phyloP scores from a whole-genome alignment of 2,329 filamentous ascomycete genomes.

The Herpotrichia juniperi region DNA sequence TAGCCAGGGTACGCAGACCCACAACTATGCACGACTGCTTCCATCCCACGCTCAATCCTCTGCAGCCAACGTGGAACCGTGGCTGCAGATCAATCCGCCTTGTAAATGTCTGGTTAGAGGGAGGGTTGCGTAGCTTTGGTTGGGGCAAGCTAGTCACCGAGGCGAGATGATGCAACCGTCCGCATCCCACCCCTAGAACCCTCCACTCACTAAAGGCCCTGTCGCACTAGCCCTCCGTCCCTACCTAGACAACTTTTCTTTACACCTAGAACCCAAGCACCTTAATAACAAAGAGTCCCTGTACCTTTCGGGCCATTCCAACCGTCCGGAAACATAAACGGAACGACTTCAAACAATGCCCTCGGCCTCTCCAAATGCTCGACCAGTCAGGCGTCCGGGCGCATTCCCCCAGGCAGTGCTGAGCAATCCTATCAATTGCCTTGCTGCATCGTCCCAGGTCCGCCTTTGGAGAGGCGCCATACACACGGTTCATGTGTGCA shows the following conservation, averaged over 20 bases:
- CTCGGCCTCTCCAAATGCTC: slow-evolving; percentile 13
- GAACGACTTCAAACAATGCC: slow-evolving; percentile 19
- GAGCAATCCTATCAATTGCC: slow-evolving; percentile 12
- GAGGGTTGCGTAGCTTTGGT: neutral
- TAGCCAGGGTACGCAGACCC: slow-evolving; percentile 15
- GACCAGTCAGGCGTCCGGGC: slow-evolving; percentile 19
- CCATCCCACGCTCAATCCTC: slow-evolving; percentile 31
- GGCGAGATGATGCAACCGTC: slow-evolving; percentile 29
- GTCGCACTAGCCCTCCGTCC: slow-evolving; percentile 17
- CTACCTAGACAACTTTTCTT: slow-evolving; percentile 20
- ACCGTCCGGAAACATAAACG: slow-evolving; percentile 19
- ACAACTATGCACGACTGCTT: slow-evolving; percentile 25
- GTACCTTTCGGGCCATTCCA: slow-evolving; percentile 24
- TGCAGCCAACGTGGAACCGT: slow-evolving; percentile 35
- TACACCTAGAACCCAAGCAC: slow-evolving; percentile 33
- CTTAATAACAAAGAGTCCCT: slow-evolving; percentile 27
- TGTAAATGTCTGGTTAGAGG: slow-evolving; percentile 19
- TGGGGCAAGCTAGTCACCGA: slow-evolving; percentile 15
- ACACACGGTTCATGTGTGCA: slow-evolving; percentile 17
- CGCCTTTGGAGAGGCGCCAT: slow-evolving; percentile 9
- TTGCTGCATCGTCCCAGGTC: slow-evolving; percentile 14
- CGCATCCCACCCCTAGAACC: slow-evolving; percentile 13
- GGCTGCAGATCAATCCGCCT: slow-evolving; percentile 38
- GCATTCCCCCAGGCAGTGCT: slow-evolving; percentile 11
- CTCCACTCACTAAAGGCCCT: slow-evolving; percentile 17